These are phyloP conservation scores for Aspergillus neotritici DNA, from an alignment of 2,329 filamentous ascomycete genomes.

Conservation along the genomic window DNA sequence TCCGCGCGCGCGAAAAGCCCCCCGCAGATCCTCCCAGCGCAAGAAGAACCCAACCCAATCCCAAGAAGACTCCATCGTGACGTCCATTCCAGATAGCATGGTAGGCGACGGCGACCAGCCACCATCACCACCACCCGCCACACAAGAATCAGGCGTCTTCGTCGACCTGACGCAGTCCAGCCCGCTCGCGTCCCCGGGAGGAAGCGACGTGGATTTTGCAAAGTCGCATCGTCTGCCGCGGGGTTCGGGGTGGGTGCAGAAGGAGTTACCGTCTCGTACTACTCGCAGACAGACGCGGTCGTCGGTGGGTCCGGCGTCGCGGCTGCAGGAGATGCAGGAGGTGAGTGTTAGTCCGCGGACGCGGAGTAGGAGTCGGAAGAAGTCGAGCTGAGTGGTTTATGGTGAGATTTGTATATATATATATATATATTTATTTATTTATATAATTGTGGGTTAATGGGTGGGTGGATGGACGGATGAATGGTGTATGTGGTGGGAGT, in stretches of 20 bases:
- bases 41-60: not conserved
- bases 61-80: constrained; percentile 10
- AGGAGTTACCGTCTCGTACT: constrained; percentile 7
- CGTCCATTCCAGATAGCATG: constrained; percentile 7
- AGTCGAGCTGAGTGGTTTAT: constrained; percentile 4
- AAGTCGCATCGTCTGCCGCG: constrained; percentile 23
- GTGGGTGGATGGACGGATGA: not conserved
- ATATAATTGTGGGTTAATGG: too few species aligned
- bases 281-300: constrained; percentile 16
- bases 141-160: constrained; percentile 15
- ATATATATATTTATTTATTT: constrained; percentile 2
- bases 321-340: constrained; percentile 16
- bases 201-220: constrained; percentile 28
- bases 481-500: not conserved
- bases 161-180: constrained; percentile 38
- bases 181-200: constrained; percentile 21
- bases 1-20: not conserved
- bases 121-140: not conserved
- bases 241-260: constrained; percentile 28
- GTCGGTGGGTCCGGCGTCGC: constrained; percentile 10
- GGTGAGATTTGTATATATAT: not conserved
- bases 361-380: constrained; percentile 12
- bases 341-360: constrained; percentile 16
- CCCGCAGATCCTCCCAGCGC: not conserved
- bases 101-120: too few species aligned